phyloP scores from a whole-genome alignment of 176 grass and related monocot genomes.

The Aegilops speltoides region DNA sequence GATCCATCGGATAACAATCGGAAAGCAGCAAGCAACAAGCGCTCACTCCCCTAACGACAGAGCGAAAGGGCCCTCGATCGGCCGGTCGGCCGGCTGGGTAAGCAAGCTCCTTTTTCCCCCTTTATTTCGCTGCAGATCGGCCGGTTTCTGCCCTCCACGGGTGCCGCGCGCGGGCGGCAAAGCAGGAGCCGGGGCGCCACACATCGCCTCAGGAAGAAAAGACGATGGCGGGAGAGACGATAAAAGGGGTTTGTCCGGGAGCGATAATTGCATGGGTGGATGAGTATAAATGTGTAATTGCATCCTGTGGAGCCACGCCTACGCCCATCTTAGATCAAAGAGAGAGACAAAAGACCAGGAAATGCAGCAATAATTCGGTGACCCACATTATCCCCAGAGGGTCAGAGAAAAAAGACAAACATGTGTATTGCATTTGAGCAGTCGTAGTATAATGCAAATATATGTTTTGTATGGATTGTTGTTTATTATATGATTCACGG shows the following conservation, averaged over 20 bases:
- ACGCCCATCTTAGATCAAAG: too few species aligned
- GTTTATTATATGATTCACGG: neutral
- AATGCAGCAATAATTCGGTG: slow-evolving; percentile 10
- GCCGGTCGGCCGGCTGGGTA: neutral
- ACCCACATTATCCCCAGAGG: neutral
- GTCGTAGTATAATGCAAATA: neutral
- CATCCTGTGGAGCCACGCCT: neutral
- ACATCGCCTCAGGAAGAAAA: neutral
- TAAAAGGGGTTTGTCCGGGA: neutral
- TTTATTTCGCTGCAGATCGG: slow-evolving; percentile 23
- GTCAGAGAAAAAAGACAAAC: neutral
- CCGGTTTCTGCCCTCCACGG: slow-evolving; percentile 41
- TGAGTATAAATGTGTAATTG: neutral
- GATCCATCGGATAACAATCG: slow-evolving; percentile 26
- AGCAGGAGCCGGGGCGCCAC: slow-evolving; percentile 25
- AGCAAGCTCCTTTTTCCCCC: neutral
- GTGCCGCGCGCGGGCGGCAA: slow-evolving; percentile 27
- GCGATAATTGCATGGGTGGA: slow-evolving; percentile 18
- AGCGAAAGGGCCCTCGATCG: neutral
- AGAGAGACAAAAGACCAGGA: neutral
- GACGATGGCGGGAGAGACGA: too few species aligned
- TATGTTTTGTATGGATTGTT: neutral
- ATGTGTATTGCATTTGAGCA: slow-evolving; percentile 10
- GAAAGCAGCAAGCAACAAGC: neutral
- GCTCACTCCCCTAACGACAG: slow-evolving; percentile 19